Evolutionary conservation across 208 protist species (phyloP).

Genomic region (Wallacemonas sp.): DNA sequence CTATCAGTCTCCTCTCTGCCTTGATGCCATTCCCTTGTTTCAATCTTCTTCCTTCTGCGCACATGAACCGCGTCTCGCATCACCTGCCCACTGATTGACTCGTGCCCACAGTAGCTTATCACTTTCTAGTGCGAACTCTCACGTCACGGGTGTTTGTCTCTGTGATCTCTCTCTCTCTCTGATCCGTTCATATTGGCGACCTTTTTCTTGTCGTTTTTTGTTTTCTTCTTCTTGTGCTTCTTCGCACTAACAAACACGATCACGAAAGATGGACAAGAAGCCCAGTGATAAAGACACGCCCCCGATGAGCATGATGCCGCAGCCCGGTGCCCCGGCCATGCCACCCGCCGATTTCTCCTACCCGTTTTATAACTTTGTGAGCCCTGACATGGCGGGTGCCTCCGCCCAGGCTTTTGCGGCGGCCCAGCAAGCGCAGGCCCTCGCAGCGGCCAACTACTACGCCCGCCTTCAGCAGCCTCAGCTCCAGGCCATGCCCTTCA

Average conservation of each 20-base stretch:
- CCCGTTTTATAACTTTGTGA: conserved; percentile 13
- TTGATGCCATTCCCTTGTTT: too few species aligned
- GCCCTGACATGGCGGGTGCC: conserved; percentile 2
- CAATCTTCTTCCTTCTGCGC: too few species aligned
- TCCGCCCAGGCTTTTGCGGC: conserved; percentile 9
- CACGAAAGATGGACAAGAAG: conserved; percentile 11
- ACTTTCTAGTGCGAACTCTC: too few species aligned
- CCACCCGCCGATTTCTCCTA: conserved; percentile 7
- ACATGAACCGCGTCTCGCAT: too few species aligned
- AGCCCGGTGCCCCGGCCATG: background rate
- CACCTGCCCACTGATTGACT: too few species aligned
- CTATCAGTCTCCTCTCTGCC: too few species aligned
- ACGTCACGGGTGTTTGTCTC: too few species aligned
- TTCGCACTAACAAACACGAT: too few species aligned
- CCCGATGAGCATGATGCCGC: background rate
- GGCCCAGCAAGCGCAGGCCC: conserved; percentile 5
- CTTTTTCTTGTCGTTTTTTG: conserved; percentile 11
- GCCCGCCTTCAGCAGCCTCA: conserved; percentile 9
- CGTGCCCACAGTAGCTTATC: too few species aligned
- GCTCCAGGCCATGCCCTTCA: conserved; percentile 4
- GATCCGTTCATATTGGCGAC: background rate
- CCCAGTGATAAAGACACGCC: background rate
- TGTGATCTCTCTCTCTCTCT: too few species aligned
- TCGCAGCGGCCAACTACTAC: conserved; percentile 15
- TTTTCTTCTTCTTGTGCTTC: conserved; percentile 12